Conservation (phyloP, 2,329 filamentous ascomycete species). For the Chaetomium strumarium region DNA sequence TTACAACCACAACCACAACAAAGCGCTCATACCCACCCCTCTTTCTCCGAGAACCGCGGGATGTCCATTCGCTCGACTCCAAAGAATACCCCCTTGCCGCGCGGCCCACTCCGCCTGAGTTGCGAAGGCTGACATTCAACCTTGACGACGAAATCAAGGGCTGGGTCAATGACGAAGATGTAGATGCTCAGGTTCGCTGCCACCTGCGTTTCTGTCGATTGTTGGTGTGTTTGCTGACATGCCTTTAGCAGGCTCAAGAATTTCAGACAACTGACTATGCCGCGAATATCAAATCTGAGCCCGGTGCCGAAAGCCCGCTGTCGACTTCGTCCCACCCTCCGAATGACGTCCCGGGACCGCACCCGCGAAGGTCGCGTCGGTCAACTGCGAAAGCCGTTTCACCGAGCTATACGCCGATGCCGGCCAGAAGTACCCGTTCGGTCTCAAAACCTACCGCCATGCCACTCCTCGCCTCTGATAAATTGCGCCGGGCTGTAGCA, state of each 20-base stretch:
- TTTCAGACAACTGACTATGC: conserved; percentile 22
- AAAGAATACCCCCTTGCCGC: conserved; percentile 87
- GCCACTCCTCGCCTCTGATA: conserved; percentile 33
- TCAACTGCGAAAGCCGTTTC: conserved; percentile 31
- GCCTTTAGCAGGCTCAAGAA: conserved; percentile 12
- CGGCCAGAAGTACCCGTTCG: conserved; percentile 30
- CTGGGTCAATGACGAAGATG: conserved; percentile 25
- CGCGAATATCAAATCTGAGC: conserved; percentile 27
- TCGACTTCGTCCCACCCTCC: conserved; percentile 26
- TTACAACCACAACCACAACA: conserved; percentile 90
- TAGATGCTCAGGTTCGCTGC: conserved; percentile 18
- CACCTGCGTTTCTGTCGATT: background rate
- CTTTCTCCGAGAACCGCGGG: conserved; percentile 65
- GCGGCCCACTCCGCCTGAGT: conserved; percentile 71
- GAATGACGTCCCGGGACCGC: conserved; percentile 24
- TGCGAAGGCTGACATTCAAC: conserved; percentile 72
- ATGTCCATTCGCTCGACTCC: conserved; percentile 67
- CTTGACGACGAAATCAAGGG: conserved; percentile 49
- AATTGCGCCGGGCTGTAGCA: conserved; percentile 35
- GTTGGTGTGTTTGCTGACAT: conserved; percentile 10
- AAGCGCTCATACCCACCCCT: conserved; percentile 81
- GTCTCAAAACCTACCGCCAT: conserved; percentile 27
- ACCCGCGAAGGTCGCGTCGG: conserved; percentile 30
- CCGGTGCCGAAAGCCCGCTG: conserved; percentile 30
- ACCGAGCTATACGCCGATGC: conserved; percentile 27